Evolutionary conservation across 2,329 filamentous ascomycete species (phyloP), one percentile per base, ranked within the genome.

Genomic region (Colletotrichum sp.): DNA sequence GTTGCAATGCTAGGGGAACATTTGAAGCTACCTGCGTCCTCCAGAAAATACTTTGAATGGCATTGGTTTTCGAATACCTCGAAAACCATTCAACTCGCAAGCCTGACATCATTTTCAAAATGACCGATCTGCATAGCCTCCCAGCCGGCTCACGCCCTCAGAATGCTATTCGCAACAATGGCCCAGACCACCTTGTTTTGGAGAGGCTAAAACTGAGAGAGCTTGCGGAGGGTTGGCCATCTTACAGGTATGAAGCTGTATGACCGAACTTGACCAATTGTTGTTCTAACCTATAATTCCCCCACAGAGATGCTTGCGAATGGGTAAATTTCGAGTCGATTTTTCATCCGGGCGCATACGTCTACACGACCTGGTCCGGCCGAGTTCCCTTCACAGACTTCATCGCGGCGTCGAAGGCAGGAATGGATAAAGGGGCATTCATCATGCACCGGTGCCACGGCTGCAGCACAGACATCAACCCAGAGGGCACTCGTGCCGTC

Each of bases 361-460:
- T 90, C 38, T 89, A 88, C 80, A 90, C 88, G 0, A 88, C 88
- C 13, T 90, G 87, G 88, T 86, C 87, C 1, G 88, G 87, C 4
- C 83, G 85, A 8, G 85, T 85, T 0, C 78, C 81, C 16, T 83
- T 84, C 74, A 77, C 81, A 3, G 83, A 87, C 67, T 87, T 87
- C 80, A 86, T 87, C 61, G 77, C 78, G 6, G 83, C 79, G 5
- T 86, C 84, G 1, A 82, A 86, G 72, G 80, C 78, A 0, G 85
- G 84, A n/a, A 86, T 85, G 83, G 85, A 85, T 71, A 82, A 83
- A 8, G 85, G 85, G 4, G 84, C 82, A 28, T 87, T 86, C 77
- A 87, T 87, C 78, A 86, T 86, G 84, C 85, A 87, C 77, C 82
- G 85, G 1, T 82, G 83, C 73, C 85, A 88, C 58, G 87, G 87